phyloP scores from a whole-genome alignment of 2,329 filamentous ascomycete genomes.

The Nannizzia gypsea region DNA sequence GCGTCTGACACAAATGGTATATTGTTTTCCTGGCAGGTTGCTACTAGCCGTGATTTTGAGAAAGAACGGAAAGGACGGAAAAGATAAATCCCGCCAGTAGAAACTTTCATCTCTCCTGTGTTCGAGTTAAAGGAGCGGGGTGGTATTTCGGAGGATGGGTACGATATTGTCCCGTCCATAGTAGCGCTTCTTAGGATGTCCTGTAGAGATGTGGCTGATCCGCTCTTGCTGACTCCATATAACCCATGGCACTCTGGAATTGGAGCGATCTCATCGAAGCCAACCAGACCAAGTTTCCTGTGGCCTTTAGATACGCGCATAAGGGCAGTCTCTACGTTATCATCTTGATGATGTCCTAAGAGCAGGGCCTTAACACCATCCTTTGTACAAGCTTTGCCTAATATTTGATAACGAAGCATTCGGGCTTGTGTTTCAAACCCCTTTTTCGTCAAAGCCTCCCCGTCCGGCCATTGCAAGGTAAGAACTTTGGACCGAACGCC shows the following conservation, averaged over 20 bases:
- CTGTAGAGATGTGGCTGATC: conserved; percentile 20
- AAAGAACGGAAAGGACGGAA: conserved; percentile 36
- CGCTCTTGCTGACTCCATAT: conserved; percentile 58
- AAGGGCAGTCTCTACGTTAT: conserved; percentile 81
- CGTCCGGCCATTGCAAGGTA: conserved; percentile 42
- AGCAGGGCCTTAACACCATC: conserved; percentile 50
- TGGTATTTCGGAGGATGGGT: neutral
- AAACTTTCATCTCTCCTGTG: conserved; percentile 11
- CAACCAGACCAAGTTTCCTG: conserved; percentile 56
- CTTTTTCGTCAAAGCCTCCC: conserved; percentile 34
- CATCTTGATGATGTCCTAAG: conserved; percentile 77
- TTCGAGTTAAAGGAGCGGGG: neutral
- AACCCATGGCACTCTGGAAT: conserved; percentile 80
- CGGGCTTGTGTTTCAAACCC: conserved; percentile 72
- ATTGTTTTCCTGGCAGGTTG: conserved; percentile 55
- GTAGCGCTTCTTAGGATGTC: neutral
- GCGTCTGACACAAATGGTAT: conserved; percentile 72
- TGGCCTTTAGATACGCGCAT: conserved; percentile 63
- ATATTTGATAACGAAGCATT: conserved; percentile 55
- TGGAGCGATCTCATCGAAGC: conserved; percentile 51
- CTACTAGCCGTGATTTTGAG: conserved; percentile 53
- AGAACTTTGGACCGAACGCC: conserved; percentile 28
- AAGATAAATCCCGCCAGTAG: conserved; percentile 27
- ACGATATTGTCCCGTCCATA: neutral
- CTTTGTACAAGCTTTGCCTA: conserved; percentile 51